Evolutionary conservation across 2,329 filamentous ascomycete species (phyloP).

Genomic region (Penicillium thymicola): DNA sequence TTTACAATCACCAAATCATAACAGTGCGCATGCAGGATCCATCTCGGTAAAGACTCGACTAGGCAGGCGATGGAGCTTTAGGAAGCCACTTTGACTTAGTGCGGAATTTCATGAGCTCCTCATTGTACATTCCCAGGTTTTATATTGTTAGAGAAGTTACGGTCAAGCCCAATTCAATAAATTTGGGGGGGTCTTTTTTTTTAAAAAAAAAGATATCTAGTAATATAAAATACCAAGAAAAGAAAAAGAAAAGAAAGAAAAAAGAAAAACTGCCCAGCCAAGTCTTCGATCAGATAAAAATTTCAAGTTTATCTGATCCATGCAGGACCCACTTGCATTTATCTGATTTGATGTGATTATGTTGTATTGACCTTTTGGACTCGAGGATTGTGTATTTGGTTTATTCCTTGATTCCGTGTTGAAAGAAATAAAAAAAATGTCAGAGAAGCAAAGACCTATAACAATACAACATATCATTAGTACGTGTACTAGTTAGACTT

Average conservation of each 20-base stretch:
- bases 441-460: neutral
- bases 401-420: neutral
- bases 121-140: neutral
- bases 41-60: slow-evolving; percentile 4
- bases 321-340: slow-evolving; percentile 6
- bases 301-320: slow-evolving; percentile 20
- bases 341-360: slow-evolving; percentile 7
- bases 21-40: slow-evolving; percentile 1
- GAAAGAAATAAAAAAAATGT: neutral
- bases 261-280: neutral
- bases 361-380: neutral
- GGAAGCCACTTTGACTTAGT: neutral
- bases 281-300: slow-evolving; percentile 19
- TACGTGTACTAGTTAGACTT: neutral
- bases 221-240: neutral
- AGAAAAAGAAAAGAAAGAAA: too few relatives aligned
- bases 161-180: neutral
- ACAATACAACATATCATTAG: neutral
- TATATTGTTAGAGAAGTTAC: neutral
- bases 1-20: neutral
- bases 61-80: slow-evolving; percentile 2
- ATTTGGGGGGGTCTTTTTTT: too few relatives aligned
- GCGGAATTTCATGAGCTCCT: neutral
- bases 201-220: neutral
- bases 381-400: neutral